A percentile compares a stretch with the other conserved stretches of the same genome.
Evolutionary conservation across 805 yeast species (phyloP).

Genomic region (Hanseniaspora thailandica): DNA sequence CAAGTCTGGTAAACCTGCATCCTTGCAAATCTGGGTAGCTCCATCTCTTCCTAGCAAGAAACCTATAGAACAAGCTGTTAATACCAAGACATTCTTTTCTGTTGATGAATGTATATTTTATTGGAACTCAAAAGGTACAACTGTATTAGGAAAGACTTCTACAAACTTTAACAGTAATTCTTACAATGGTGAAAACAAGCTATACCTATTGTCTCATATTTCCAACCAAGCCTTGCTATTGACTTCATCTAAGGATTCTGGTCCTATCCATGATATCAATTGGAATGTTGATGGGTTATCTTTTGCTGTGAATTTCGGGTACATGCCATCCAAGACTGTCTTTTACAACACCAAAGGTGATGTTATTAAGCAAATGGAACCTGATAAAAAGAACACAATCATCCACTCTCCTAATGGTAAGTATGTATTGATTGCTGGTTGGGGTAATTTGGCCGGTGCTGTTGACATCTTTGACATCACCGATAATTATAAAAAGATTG

Average conservation of each 20-base stretch:
- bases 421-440: conserved; percentile 86
- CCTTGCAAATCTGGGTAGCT: conserved; percentile 56
- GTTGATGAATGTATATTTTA: conserved; percentile 85
- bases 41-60: conserved; percentile 35
- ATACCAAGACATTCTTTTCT: conserved; percentile 81
- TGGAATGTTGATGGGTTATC: conserved; percentile 96
- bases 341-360: conserved; percentile 93
- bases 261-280: conserved; percentile 93
- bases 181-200: conserved; percentile 91
- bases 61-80: conserved; percentile 41
- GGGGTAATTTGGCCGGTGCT: conserved; percentile 94
- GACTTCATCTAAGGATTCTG: conserved; percentile 66
- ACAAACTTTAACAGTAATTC: conserved; percentile 96
- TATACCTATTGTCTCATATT: conserved; percentile 69
- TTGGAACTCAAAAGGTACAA: conserved; percentile 94
- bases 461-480: conserved; percentile 91
- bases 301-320: conserved; percentile 94
- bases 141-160: conserved; percentile 80
- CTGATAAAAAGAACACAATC: conserved; percentile 80
- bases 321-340: conserved; percentile 92
- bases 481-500: conserved; percentile 56
- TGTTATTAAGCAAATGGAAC: conserved; percentile 67
- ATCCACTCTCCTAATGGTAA: conserved; percentile 89
- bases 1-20: conserved; percentile 77
- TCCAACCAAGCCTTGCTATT: conserved; percentile 87